phyloP scores from a whole-genome alignment of 176 grass and related monocot species.

The Lolium rigidum region DNA sequence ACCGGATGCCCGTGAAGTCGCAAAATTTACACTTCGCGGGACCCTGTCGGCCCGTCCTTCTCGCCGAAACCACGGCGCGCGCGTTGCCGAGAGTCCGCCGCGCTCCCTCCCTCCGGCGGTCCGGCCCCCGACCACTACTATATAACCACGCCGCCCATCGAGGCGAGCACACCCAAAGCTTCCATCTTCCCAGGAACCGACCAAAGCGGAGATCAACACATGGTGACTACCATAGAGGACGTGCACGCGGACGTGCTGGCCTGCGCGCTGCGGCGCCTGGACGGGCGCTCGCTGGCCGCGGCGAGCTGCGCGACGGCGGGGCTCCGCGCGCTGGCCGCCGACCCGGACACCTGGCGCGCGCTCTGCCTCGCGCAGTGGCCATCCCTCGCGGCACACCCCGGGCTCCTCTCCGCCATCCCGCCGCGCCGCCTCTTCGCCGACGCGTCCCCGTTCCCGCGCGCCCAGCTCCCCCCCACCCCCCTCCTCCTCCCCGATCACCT shows the following conservation, averaged over 20 bases:
- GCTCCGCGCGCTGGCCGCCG: constrained; percentile 53
- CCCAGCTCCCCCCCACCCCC: no score
- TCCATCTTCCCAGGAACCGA: background rate
- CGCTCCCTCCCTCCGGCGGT: background rate
- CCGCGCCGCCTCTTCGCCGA: constrained; percentile 65
- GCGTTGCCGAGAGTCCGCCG: background rate
- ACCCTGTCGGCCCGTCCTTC: background rate
- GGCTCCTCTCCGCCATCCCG: constrained; percentile 40
- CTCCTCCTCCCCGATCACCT: constrained; percentile 15
- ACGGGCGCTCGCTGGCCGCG: constrained; percentile 63
- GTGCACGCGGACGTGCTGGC: constrained; percentile 66
- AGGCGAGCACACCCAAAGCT: background rate
- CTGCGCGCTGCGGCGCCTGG: constrained; percentile 58
- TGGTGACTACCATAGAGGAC: constrained; percentile 56
- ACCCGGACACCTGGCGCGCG: constrained; percentile 65
- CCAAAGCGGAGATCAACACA: background rate
- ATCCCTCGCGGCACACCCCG: no score
- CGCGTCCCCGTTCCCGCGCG: constrained; percentile 64
- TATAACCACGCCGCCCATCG: background rate
- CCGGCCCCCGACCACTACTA: background rate
- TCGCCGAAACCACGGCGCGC: no score
- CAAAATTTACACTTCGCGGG: background rate
- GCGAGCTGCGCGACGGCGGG: constrained; percentile 58
- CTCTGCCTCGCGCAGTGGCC: constrained; percentile 83
- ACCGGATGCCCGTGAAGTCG: background rate